phyloP scores from a whole-genome alignment of 805 yeast genomes.

The Schwanniomyces sp. region DNA sequence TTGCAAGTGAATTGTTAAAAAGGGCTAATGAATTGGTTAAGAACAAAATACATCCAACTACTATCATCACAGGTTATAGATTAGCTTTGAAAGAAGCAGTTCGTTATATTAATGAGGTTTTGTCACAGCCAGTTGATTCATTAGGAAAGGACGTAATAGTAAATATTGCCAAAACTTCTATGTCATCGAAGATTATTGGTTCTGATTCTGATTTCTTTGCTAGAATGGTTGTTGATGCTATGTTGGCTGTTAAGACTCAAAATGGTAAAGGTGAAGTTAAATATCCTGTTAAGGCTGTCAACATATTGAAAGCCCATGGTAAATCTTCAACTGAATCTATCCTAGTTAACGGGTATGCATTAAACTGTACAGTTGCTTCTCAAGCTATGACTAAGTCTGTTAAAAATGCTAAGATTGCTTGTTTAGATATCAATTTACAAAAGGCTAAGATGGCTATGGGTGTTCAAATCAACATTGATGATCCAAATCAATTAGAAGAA shows the following conservation, averaged over 20 bases:
- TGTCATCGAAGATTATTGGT: constrained; percentile 96
- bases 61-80: constrained; percentile 95
- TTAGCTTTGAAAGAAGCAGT: constrained; percentile 90
- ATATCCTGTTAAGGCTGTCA: constrained; percentile 97
- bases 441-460: constrained; percentile 98
- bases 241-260: constrained; percentile 90
- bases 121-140: constrained; percentile 75
- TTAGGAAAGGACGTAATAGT: constrained; percentile 82
- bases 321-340: constrained; percentile 85
- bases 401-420: constrained; percentile 75
- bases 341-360: constrained; percentile 89
- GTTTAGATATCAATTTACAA: constrained; percentile 88
- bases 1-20: constrained; percentile 88
- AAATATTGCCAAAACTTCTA: constrained; percentile 93
- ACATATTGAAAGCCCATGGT: constrained; percentile 94
- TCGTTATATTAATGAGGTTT: constrained; percentile 79
- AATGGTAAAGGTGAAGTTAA: constrained; percentile 84
- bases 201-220: constrained; percentile 89
- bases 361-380: constrained; percentile 95
- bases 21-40: constrained; percentile 93
- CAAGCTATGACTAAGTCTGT: constrained; percentile 89
- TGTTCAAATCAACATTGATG: constrained; percentile 93
- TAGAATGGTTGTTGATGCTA: constrained; percentile 89
- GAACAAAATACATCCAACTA: constrained; percentile 95
- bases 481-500: constrained; percentile 95